Conservation (phyloP, 495 filamentous ascomycete species). For the Aspergillus leporis region DNA sequence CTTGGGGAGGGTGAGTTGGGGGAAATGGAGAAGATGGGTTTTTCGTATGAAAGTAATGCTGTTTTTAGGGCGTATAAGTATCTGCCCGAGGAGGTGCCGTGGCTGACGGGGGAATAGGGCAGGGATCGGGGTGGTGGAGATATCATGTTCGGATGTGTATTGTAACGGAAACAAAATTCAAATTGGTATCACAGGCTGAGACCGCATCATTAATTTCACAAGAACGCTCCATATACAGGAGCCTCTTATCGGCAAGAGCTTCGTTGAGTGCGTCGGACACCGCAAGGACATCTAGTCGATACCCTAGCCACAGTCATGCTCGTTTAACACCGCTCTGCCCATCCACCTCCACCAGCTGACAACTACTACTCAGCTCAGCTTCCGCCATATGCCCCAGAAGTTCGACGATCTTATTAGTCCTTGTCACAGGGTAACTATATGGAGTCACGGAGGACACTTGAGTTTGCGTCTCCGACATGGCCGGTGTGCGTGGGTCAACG, state of each 20-base stretch:
- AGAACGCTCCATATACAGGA: not conserved
- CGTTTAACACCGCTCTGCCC: not conserved
- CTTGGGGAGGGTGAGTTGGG: constrained; percentile 10
- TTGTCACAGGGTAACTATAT: not conserved
- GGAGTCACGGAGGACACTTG: not conserved
- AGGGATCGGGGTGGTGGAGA: not conserved
- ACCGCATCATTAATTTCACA: not conserved
- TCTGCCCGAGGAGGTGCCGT: constrained; percentile 32
- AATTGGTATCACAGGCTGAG: not conserved
- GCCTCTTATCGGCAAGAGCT: too few relatives aligned
- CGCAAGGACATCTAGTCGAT: too few relatives aligned
- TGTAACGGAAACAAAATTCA: not conserved
- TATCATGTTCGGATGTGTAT: not conserved
- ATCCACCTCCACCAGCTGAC: constrained; percentile 9
- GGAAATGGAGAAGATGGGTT: constrained; percentile 28
- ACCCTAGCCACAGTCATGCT: too few relatives aligned
- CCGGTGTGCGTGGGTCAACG: not conserved
- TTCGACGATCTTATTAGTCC: not conserved
- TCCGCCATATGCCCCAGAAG: not conserved
- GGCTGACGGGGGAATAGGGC: constrained; percentile 15
- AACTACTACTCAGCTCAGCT: constrained; percentile 1
- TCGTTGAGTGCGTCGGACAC: too few relatives aligned
- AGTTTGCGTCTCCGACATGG: not conserved
- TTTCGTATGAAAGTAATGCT: constrained; percentile 36
- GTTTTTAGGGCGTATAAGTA: constrained; percentile 43